Conservation (phyloP, 805 yeast genomes). For the Sugiyamaella boreocaroliniensis region DNA sequence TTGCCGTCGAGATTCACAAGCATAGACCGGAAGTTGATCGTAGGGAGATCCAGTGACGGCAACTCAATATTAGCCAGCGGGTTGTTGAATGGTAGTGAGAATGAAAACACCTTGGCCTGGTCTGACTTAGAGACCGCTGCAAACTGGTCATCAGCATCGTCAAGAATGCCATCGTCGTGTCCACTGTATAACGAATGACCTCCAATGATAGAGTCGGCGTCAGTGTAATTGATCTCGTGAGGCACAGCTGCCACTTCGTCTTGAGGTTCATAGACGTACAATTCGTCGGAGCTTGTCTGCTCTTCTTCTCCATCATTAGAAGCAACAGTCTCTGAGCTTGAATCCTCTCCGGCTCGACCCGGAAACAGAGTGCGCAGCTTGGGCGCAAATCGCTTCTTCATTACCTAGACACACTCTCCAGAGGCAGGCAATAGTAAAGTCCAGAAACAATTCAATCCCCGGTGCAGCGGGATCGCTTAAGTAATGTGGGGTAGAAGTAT, state of each 20-base stretch:
- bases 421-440: neutral
- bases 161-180: neutral
- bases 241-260: neutral
- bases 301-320: neutral
- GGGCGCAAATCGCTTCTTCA: neutral
- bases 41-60: conserved; percentile 21
- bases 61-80: conserved; percentile 29
- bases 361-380: neutral
- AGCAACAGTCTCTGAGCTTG: neutral
- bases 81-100: conserved; percentile 55
- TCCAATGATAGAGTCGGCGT: conserved; percentile 20
- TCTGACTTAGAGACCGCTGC: conserved; percentile 2
- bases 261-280: neutral
- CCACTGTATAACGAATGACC: conserved; percentile 8
- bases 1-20: conserved; percentile 8
- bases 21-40: conserved; percentile 10
- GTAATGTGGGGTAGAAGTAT: neutral
- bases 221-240: conserved; percentile 2
- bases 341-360: neutral
- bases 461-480: neutral
- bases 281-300: neutral
- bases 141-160: neutral
- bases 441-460: neutral
- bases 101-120: conserved; percentile 24
- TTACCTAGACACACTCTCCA: too few species aligned